Evolutionary conservation across 2,329 filamentous ascomycete genomes (phyloP), one percentile per base, ranked within the genome.

Genomic region (Chaetomiaceae sp.): DNA sequence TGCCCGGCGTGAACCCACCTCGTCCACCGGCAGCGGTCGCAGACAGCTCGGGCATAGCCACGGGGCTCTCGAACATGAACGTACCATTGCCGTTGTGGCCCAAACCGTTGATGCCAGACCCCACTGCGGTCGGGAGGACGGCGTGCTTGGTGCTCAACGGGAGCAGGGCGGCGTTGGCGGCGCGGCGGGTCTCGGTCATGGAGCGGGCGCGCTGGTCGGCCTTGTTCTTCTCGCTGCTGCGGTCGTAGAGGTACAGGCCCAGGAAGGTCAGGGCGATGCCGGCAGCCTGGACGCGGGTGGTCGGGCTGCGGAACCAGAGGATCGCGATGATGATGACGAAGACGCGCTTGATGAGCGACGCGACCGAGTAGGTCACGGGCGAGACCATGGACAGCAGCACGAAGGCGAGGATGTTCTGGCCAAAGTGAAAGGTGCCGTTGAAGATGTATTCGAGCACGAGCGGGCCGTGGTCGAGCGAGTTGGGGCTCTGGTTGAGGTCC

Each of bases 401-500:
- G 62, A 98, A 98, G 0, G 93, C 93, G 45, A 98, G 77, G 43
- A 98, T 94, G 62, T 95, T 96, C 62, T 98, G 93, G 14, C 81
- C 87, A 65, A 97, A 98, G 67, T 98, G 93, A 62, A 95, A 96
- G 4, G 88, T 84, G 45, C 93, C 93, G 65, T 98, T 98, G 75
- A 98, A 97, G 42, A 97, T 65, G 63, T 95, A 97, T 62, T 98
- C 93, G n/a, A 94, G 60, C 0, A 75, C 70, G 36, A 85, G 65
- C 2, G 87, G 80, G 20, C 84, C 88, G 49, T 90, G 84, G 54
- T 87, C 84, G 58, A 86, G 83, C 11, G 84, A 80, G 22, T 90
- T 75, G 27, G 83, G 81, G 19, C 68, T 68, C 34, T 71, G 63
- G 39, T 65, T 71, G 35, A 83, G 63, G 53, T 82, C 77, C 43